Evolutionary conservation across 768 basidiomycete genomes (phyloP), one percentile per base, ranked within the genome.

Genomic region (Trametes coccinea): DNA sequence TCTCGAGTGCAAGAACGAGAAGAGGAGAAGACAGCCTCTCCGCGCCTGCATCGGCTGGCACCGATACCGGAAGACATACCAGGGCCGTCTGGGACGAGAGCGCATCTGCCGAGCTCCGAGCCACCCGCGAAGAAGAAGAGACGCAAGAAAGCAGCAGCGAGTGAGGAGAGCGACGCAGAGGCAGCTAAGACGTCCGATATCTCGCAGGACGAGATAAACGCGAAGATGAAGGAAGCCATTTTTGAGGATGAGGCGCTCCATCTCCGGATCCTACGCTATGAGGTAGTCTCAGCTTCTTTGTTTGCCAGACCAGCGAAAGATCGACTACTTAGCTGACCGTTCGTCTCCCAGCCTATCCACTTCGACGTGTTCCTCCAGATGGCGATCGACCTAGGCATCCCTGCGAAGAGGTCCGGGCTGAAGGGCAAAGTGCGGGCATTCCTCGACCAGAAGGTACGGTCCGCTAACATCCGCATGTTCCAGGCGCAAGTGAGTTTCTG

Each of bases 191-290:
- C 40, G 43, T 56, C 50, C 27, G 68, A 69, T 14, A 67, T 76
- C 56, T 59, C 66, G 47, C 78, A 80, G 48, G 77, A 74, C 31
- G 71, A 73, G 31, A 80, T 85, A 78, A 74, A 82, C 63, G 51
- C 67, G 11, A 67, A 68, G 53, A 70, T 87, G 63, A 79, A 70
- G 67, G 70, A 70, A 0, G 72, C 72, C 45, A 82, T 88, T 56
- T 54, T 78, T 3, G 64, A 72, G 52, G 78, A 89, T 71, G 70
- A 67, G 11, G 73, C 73, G 48, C 74, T 90, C 5, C 74, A 88
- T 68, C 69, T 78, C 39, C 81, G 83, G 41, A 79, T 90, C 61
- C 70, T 90, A 64, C 84, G 87, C 30, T 88, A 85, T 68, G 87
- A 90, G 78, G 87, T 86, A 61, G 29, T 79, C 22, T 22, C 22